Base-by-base conservation (phyloP, 352 stramenopile genomes). In the Elongisporangium prolatum region DNA sequence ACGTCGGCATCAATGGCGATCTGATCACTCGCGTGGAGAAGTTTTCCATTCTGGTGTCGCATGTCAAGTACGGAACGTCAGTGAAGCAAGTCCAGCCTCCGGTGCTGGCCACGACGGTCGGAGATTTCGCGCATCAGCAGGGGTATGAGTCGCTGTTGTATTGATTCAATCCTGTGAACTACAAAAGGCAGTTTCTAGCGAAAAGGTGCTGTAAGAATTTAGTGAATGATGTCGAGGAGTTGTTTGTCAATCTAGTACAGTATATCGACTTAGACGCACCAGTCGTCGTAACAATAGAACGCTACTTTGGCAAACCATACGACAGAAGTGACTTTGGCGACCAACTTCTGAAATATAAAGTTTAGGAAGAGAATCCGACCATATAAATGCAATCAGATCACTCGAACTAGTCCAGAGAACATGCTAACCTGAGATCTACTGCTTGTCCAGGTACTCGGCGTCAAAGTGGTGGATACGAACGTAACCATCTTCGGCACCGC, bases 401-500 rank as follows among this genome's bases (percentile, higher is more conserved):
- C 50, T 40, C 57, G 48, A 59, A 54, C 50, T 60, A 61, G 47
- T 67, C 52, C 25, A 34, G 61, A 59, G 24, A 66, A 64, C 71
- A 76, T 75, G 53, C 61, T 66, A 50, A 77, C 74, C 67, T 78
- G 24, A 34, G 24, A 3, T 34, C 24, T 34, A 34, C 7, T 34
- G 24, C 24, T 34, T 34, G 24, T 34, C 24, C 24, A 34, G 24
- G 24, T 34, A 34, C 4, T 34, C 24, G 24, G 24, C 24, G 7
- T 34, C 24, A 7, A 99, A 99, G 79, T 98, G 89, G 80, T 99
- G 96, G 34, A 99, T 76, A 71, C 97, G 94, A 63, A 99, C 91
- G 71, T 99, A 99, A 50, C 97, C 98, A 71, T 99, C 98, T 68
- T 99, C 97, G 13, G 95, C 96, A 47, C 98, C 98, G 64, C 91